Evolutionary conservation across 2,329 filamentous ascomycete species (phyloP).

Genomic region (Sarocladium kiliense): DNA sequence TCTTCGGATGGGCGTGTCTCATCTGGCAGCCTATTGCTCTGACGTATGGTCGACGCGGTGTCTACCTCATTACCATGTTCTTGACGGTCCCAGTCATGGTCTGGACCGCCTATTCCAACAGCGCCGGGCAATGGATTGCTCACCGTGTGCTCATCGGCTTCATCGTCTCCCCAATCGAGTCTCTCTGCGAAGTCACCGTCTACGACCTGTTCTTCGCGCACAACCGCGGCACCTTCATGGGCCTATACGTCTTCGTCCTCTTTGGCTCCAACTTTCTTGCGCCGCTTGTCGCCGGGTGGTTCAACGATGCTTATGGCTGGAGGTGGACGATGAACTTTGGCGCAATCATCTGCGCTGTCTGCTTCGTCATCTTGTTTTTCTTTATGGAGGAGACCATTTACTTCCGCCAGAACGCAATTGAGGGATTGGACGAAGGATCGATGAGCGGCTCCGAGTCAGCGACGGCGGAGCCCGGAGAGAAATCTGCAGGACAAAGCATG

Average conservation of each 20-base stretch:
- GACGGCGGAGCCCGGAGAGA: background rate
- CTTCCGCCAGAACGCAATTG: constrained; percentile 28
- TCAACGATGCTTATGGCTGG: constrained; percentile 43
- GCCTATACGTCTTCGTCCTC: constrained; percentile 36
- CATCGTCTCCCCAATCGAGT: constrained; percentile 23
- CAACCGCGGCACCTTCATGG: constrained; percentile 35
- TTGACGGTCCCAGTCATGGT: constrained; percentile 26
- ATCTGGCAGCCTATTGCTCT: constrained; percentile 49
- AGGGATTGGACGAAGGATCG: constrained; percentile 15
- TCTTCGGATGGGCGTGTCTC: constrained; percentile 45
- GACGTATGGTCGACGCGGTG: constrained; percentile 43
- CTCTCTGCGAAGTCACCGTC: constrained; percentile 25
- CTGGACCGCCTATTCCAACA: constrained; percentile 22
- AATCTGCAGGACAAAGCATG: background rate
- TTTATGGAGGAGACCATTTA: constrained; percentile 59
- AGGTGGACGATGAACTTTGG: constrained; percentile 42
- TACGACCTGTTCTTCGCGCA: constrained; percentile 37
- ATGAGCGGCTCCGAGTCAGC: background rate
- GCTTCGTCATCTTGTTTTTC: constrained; percentile 49
- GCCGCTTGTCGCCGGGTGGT: constrained; percentile 44
- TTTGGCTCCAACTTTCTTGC: constrained; percentile 39
- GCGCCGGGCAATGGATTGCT: constrained; percentile 18
- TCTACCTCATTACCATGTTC: constrained; percentile 37
- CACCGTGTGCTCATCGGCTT: constrained; percentile 23
- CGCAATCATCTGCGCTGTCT: constrained; percentile 45